Conservation (phyloP, 31 red algal genomes). For the Bonnemaisonia californica region DNA sequence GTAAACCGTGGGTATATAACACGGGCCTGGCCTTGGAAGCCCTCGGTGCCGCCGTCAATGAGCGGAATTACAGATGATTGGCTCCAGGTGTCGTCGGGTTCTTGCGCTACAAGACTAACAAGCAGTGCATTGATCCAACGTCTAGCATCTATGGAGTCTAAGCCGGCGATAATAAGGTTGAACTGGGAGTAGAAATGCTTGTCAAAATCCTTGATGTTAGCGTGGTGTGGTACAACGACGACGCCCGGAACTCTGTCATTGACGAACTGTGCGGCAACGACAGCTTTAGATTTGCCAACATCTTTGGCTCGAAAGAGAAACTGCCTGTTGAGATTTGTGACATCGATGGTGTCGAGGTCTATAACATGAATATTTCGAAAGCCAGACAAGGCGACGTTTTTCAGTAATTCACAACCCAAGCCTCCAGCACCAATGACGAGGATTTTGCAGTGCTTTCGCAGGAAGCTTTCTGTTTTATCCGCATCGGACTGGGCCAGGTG, state of each 20-base stretch:
- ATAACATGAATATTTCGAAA: constrained; percentile 91
- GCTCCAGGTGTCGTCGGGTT: constrained; percentile 40
- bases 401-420: constrained; percentile 91
- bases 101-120: constrained; percentile 64
- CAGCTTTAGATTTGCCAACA: constrained; percentile 88
- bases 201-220: constrained; percentile 75
- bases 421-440: constrained; percentile 96
- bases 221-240: constrained; percentile 73
- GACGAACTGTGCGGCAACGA: constrained; percentile 77
- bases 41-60: constrained; percentile 97
- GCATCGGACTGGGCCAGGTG: constrained; percentile 43
- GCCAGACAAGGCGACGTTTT: constrained; percentile 84
- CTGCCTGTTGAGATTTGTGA: constrained; percentile 98
- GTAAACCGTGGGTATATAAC: constrained; percentile 85
- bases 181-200: constrained; percentile 89
- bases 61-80: constrained; percentile 79
- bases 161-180: constrained; percentile 88
- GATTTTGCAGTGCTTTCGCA: constrained; percentile 73
- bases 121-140: constrained; percentile 92
- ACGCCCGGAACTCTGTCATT: constrained; percentile 53
- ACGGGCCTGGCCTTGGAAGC: constrained; percentile 93
- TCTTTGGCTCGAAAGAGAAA: constrained; percentile 89
- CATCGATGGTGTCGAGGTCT: constrained; percentile 95
- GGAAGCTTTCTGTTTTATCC: constrained; percentile 48
- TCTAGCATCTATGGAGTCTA: constrained; percentile 95